phyloP scores from a whole-genome alignment of 257 asterid genomes.

The Mentha longifolia region DNA sequence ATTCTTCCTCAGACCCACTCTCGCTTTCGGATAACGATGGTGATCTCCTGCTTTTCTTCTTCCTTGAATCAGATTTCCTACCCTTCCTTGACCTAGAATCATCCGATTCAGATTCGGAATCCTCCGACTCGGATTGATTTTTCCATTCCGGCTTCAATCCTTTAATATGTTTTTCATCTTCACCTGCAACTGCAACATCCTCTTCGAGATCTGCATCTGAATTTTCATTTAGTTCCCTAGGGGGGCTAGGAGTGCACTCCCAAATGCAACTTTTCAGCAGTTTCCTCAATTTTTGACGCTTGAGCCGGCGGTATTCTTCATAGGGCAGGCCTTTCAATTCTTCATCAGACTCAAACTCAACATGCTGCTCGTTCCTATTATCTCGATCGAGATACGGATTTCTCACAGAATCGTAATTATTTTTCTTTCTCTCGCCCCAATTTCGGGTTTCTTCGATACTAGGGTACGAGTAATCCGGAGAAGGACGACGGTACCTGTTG shows the following conservation, averaged over 20 bases:
- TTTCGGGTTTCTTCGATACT: conserved; percentile 41
- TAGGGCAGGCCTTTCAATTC: conserved; percentile 71
- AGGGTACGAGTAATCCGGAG: conserved; percentile 73
- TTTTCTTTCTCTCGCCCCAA: conserved; percentile 34
- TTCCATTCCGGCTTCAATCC: conserved; percentile 38
- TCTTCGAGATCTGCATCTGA: conserved; percentile 60
- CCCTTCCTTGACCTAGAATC: conserved; percentile 54
- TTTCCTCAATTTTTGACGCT: conserved; percentile 85
- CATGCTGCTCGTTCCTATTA: conserved; percentile 46
- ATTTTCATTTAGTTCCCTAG: conserved; percentile 62
- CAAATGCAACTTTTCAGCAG: conserved; percentile 55
- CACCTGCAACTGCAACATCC: conserved; percentile 40
- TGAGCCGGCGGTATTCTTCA: conserved; percentile 79
- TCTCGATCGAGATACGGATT: conserved; percentile 71
- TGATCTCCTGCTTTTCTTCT: conserved; percentile 47
- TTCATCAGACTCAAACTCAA: conserved; percentile 77
- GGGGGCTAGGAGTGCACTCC: conserved; percentile 94
- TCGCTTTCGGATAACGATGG: conserved; percentile 50
- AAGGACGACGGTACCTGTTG: conserved; percentile 60
- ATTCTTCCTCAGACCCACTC: conserved; percentile 39
- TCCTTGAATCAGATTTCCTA: conserved; percentile 53
- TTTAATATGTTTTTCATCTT: conserved; percentile 40
- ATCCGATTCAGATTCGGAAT: conserved; percentile 60
- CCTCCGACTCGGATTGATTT: conserved; percentile 47
- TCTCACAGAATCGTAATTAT: conserved; percentile 36